A percentile compares a stretch with the other conserved stretches of the same genome.
Evolutionary conservation across 148 eudicot species (phyloP).

Genomic region (Cornus florida): DNA sequence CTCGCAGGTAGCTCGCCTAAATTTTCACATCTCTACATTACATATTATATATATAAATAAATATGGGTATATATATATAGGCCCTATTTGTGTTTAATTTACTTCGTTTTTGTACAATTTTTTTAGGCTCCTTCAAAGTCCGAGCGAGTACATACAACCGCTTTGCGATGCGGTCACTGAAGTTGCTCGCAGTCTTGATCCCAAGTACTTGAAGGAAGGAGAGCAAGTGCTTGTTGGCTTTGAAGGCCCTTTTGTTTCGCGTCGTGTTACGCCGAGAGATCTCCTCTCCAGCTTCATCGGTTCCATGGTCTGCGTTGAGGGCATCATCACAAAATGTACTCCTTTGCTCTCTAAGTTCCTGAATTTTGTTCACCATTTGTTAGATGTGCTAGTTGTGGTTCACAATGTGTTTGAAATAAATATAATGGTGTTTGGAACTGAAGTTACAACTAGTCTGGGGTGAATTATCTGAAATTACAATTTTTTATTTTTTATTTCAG

Average conservation of each 20-base stretch:
- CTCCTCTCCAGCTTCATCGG: conserved; percentile 90
- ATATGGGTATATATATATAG: background rate
- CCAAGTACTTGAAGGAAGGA: conserved; percentile 91
- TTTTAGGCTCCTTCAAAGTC: conserved; percentile 72
- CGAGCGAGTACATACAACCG: conserved; percentile 84
- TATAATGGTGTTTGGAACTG: background rate
- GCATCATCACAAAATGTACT: conserved; percentile 91
- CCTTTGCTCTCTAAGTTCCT: background rate
- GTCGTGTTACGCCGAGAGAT: conserved; percentile 89
- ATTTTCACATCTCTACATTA: background rate
- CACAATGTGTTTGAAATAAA: background rate
- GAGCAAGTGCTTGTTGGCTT: conserved; percentile 87
- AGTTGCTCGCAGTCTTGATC: conserved; percentile 56
- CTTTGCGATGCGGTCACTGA: conserved; percentile 87
- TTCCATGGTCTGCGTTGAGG: conserved; percentile 94
- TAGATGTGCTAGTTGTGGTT: background rate
- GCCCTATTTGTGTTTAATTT: background rate
- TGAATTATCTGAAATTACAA: background rate
- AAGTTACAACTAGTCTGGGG: background rate
- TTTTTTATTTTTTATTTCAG: too few species aligned
- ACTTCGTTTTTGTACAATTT: conserved; percentile 1
- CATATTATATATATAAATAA: background rate
- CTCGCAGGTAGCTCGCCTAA: conserved; percentile 57
- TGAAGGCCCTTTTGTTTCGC: conserved; percentile 91
- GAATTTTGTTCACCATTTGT: background rate